Conservation (phyloP, 148 eudicot species). For the Persicaria maculosa region DNA sequence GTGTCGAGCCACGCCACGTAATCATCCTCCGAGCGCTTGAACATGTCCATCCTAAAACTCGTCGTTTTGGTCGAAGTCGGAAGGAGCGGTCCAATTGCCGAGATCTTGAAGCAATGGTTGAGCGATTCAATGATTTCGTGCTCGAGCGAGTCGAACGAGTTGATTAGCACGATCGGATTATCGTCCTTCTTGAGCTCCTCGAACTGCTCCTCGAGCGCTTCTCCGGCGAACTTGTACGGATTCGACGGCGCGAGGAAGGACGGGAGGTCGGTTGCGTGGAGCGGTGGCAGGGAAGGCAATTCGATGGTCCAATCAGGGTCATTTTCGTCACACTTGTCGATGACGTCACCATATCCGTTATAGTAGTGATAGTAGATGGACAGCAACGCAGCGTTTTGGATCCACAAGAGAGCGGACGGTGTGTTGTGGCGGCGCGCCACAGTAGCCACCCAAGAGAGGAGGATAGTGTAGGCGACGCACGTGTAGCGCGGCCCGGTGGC, state of each 20-base stretch:
- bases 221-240: not conserved
- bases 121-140: not conserved
- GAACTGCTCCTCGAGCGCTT: not conserved
- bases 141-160: slow-evolving; percentile 11
- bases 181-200: not conserved
- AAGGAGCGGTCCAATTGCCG: slow-evolving; percentile 50
- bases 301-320: slow-evolving; percentile 23
- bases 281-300: slow-evolving; percentile 26
- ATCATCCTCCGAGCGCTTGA: slow-evolving; percentile 10
- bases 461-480: slow-evolving; percentile 50
- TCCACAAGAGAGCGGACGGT: slow-evolving; percentile 48
- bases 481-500: slow-evolving; percentile 28
- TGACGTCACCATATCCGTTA: slow-evolving; percentile 29
- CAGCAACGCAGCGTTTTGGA: slow-evolving; percentile 49
- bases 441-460: slow-evolving; percentile 64
- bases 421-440: slow-evolving; percentile 45
- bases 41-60: not conserved
- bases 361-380: slow-evolving; percentile 33
- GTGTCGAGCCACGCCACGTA: slow-evolving; percentile 37
- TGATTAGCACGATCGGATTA: not conserved
- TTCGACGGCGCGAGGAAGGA: slow-evolving; percentile 28
- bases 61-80: slow-evolving; percentile 18
- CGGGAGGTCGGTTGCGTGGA: slow-evolving; percentile 28
- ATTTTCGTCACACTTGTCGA: slow-evolving; percentile 23
- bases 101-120: slow-evolving; percentile 21